Percentiles rank a stretch among this genome's conserved stretches.
These are phyloP conservation scores for Viola odorata DNA, from an alignment of 345 rosid species.

Conservation along the genomic window DNA sequence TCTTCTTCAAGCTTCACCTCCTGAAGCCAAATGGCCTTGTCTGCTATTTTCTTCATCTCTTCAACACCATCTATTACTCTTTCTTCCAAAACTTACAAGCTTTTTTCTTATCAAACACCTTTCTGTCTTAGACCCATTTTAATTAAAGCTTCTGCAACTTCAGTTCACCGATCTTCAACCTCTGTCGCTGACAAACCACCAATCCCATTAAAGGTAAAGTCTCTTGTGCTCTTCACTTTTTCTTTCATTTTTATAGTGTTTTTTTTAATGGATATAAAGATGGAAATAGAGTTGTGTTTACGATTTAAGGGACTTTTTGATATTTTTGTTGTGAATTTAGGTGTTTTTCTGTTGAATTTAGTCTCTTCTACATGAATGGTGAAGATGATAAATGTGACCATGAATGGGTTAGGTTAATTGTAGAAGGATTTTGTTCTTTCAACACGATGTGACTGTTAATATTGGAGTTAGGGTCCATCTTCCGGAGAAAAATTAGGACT, in stretches of 20 bases:
- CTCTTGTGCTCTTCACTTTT: background rate
- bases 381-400: too few relatives aligned
- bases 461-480: too few relatives aligned
- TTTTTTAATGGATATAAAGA: too few relatives aligned
- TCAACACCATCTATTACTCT: slow-evolving; percentile 31
- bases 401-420: too few relatives aligned
- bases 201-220: slow-evolving; percentile 46
- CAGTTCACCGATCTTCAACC: slow-evolving; percentile 34
- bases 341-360: too few relatives aligned
- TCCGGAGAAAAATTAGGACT: too few relatives aligned
- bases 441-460: too few relatives aligned
- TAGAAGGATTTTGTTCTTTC: too few relatives aligned
- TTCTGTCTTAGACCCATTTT: slow-evolving; percentile 38
- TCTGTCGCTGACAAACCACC: slow-evolving; percentile 34
- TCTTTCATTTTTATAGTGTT: background rate
- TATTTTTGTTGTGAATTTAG: too few relatives aligned
- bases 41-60: slow-evolving; percentile 39
- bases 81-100: slow-evolving; percentile 30
- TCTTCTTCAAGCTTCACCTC: background rate
- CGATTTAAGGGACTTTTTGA: too few relatives aligned
- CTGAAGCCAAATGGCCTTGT: slow-evolving; percentile 27
- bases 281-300: too few relatives aligned
- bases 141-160: slow-evolving; percentile 55
- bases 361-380: too few relatives aligned
- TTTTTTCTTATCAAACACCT: slow-evolving; percentile 24